phyloP scores from a whole-genome alignment of 108 stramenopile species.

The Mayamaea pseudoterrestris region DNA sequence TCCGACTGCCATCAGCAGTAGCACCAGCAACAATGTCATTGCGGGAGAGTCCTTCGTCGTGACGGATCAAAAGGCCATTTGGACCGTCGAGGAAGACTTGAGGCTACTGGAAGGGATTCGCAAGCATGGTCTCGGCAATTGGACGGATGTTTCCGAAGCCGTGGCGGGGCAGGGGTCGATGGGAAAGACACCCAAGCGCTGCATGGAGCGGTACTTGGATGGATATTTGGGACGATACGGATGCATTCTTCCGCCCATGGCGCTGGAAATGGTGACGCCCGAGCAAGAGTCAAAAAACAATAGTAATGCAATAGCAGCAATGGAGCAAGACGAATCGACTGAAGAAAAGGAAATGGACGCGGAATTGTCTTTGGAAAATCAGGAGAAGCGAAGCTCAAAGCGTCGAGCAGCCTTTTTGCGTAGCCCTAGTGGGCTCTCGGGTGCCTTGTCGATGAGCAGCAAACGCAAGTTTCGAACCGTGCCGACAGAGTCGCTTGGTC shows the following conservation, averaged over 20 bases:
- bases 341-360: background rate
- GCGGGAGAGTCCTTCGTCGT: conserved; percentile 12
- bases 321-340: background rate
- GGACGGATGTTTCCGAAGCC: conserved; percentile 79
- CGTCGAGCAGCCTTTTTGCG: conserved; percentile 8
- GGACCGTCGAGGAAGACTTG: conserved; percentile 85
- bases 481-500: conserved; percentile 49
- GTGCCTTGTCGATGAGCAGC: background rate
- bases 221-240: conserved; percentile 83
- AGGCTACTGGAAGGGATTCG: conserved; percentile 72
- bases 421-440: conserved; percentile 1
- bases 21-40: background rate
- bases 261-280: conserved; percentile 35
- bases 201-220: conserved; percentile 87
- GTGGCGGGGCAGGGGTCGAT: conserved; percentile 46
- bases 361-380: conserved; percentile 15
- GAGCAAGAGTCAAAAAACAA: conserved; percentile 7
- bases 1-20: no score
- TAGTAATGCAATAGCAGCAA: conserved; percentile 1
- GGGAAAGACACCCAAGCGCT: conserved; percentile 70
- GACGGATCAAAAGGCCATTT: conserved; percentile 35
- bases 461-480: conserved; percentile 45
- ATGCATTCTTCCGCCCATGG: conserved; percentile 73
- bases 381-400: conserved; percentile 25
- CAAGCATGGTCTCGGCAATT: conserved; percentile 74